Percentiles rank a stretch among this genome's conserved stretches.
These are phyloP conservation scores for Nothophytophthora sp. DNA, from an alignment of 352 stramenopile species.

Conservation along the genomic window DNA sequence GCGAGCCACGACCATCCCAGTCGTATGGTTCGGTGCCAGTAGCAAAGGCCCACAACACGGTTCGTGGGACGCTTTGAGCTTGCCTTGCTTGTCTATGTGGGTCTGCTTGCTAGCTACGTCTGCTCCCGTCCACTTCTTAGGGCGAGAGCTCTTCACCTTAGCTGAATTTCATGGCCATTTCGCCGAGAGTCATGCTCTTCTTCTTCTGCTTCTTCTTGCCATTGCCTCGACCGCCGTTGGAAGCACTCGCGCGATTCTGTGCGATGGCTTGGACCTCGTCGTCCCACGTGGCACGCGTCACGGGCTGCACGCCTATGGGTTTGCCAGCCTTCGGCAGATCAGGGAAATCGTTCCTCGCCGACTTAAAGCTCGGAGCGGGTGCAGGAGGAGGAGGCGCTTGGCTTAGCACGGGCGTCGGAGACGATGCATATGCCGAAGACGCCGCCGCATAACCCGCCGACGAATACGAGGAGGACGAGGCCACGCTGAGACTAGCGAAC, in stretches of 20 bases:
- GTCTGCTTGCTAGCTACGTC: background rate
- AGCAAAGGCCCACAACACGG: no score
- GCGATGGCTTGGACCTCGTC: constrained; percentile 75
- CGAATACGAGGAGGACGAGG: constrained; percentile 15
- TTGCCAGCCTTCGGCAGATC: constrained; percentile 60
- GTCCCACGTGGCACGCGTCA: constrained; percentile 83
- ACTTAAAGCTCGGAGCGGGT: constrained; percentile 31
- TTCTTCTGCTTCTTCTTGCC: constrained; percentile 87
- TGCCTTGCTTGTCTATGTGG: background rate
- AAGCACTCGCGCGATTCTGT: constrained; percentile 44
- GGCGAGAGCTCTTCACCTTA: constrained; percentile 26
- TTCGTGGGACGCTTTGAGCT: background rate
- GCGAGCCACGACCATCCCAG: constrained; percentile 1
- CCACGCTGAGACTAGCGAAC: constrained; percentile 47
- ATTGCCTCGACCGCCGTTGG: constrained; percentile 22
- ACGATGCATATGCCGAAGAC: constrained; percentile 34
- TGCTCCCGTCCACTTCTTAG: no score
- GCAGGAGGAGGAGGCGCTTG: constrained; percentile 21
- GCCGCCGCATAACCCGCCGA: constrained; percentile 37
- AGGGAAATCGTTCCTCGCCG: constrained; percentile 77
- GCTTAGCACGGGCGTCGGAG: constrained; percentile 25
- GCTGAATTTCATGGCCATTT: constrained; percentile 83
- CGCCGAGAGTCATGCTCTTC: constrained; percentile 75
- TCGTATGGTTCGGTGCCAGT: no score
- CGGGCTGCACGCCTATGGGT: constrained; percentile 65